Conservation (phyloP, 257 asterid genomes). For the Prunella vulgaris region DNA sequence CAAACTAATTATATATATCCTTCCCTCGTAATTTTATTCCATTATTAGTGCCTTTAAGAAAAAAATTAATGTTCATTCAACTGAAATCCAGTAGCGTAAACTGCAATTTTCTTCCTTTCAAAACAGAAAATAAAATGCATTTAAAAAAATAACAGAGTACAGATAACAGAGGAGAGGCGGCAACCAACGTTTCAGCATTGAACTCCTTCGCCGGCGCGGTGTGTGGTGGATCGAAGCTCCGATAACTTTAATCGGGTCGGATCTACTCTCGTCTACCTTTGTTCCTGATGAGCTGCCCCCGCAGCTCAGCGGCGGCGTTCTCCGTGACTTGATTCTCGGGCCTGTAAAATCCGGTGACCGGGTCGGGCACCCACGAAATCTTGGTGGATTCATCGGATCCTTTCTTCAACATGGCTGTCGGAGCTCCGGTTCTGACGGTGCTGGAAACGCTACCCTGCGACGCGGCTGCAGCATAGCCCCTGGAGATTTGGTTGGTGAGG, state of each 20-base stretch:
- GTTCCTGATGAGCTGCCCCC: constrained; percentile 44
- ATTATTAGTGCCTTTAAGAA: no score
- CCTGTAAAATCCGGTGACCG: constrained; percentile 71
- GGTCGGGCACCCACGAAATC: constrained; percentile 84
- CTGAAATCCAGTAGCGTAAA: no score
- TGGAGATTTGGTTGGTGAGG: constrained; percentile 26
- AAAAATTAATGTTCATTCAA: no score
- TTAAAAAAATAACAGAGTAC: neutral
- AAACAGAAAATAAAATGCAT: neutral
- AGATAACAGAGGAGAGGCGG: neutral
- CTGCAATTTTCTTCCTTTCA: neutral
- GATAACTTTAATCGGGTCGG: neutral
- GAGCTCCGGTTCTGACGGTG: constrained; percentile 19
- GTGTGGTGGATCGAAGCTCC: neutral
- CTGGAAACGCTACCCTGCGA: constrained; percentile 5
- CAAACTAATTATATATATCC: neutral
- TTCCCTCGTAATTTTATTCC: no score
- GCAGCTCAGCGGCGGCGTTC: constrained; percentile 56
- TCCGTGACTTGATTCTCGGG: constrained; percentile 56
- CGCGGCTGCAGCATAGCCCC: constrained; percentile 29
- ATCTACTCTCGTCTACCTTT: neutral
- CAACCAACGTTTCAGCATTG: neutral
- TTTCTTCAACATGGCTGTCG: constrained; percentile 20
- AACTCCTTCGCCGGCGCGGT: neutral
- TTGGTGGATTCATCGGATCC: constrained; percentile 43